Evolutionary conservation across 2,329 filamentous ascomycete species (phyloP).

Genomic region (Talaromyces sp.): DNA sequence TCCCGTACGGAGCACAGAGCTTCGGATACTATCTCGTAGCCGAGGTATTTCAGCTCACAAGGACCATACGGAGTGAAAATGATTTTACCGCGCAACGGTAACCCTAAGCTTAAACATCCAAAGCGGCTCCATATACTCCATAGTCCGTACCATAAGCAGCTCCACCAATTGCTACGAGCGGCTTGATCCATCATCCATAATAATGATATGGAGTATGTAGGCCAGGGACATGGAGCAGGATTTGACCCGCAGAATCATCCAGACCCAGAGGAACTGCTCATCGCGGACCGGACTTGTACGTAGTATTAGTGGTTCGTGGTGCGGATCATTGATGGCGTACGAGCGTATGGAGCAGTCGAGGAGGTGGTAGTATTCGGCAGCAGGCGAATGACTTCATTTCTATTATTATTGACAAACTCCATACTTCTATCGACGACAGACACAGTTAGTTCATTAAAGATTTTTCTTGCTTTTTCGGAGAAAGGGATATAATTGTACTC

Average conservation of each 20-base stretch:
- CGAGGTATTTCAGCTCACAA: neutral
- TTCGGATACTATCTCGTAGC: neutral
- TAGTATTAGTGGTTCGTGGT: neutral
- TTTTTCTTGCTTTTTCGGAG: neutral
- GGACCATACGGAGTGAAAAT: neutral
- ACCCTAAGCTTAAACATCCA: neutral
- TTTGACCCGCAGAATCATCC: neutral
- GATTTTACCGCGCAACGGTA: neutral
- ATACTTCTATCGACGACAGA: neutral
- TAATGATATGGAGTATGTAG: neutral
- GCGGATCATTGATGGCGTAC: neutral
- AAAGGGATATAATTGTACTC: neutral
- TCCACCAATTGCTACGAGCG: neutral
- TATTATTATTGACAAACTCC: too few species aligned
- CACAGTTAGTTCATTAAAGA: neutral
- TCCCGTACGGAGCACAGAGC: too few species aligned
- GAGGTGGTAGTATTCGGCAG: neutral
- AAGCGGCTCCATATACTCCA: neutral
- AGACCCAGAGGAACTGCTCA: neutral
- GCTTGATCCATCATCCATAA: too few species aligned
- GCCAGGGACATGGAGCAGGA: neutral
- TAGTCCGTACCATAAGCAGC: neutral
- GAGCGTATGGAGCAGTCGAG: neutral
- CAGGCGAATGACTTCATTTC: neutral
- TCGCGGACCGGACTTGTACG: neutral